Evolutionary conservation across 1,284 basidiomycete genomes (phyloP).

Genomic region (Rhizopogon parksii): DNA sequence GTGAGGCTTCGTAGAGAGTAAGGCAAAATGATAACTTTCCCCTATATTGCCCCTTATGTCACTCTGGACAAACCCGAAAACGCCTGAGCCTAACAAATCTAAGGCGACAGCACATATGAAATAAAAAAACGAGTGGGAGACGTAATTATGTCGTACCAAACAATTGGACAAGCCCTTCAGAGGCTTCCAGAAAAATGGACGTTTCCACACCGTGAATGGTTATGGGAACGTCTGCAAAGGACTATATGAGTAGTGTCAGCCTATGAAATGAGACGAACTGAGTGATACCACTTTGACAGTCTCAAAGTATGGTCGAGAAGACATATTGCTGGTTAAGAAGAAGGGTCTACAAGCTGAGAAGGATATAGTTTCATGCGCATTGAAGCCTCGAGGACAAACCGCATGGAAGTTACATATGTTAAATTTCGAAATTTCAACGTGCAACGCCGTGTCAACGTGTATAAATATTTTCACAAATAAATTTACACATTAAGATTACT

Average conservation of each 20-base stretch:
- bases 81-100: conserved; percentile 84
- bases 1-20: background rate
- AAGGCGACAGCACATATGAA: conserved; percentile 12
- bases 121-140: conserved; percentile 6
- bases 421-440: background rate
- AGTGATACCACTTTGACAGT: conserved; percentile 54
- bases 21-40: conserved; percentile 37
- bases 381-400: conserved; percentile 27
- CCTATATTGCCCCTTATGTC: conserved; percentile 88
- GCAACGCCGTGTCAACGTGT: background rate
- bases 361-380: conserved; percentile 6
- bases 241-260: conserved; percentile 40
- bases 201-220: conserved; percentile 80
- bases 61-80: conserved; percentile 86
- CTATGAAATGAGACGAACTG: background rate
- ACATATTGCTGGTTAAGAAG: conserved; percentile 17
- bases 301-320: conserved; percentile 65
- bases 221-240: conserved; percentile 80
- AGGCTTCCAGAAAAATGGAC: conserved; percentile 76
- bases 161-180: conserved; percentile 84
- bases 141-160: conserved; percentile 59
- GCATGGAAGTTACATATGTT: conserved; percentile 1
- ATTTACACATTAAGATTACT: background rate
- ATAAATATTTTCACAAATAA: background rate
- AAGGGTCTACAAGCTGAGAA: conserved; percentile 3